Base-by-base conservation (phyloP, 768 basidiomycete species). In the Zangia roseola region DNA sequence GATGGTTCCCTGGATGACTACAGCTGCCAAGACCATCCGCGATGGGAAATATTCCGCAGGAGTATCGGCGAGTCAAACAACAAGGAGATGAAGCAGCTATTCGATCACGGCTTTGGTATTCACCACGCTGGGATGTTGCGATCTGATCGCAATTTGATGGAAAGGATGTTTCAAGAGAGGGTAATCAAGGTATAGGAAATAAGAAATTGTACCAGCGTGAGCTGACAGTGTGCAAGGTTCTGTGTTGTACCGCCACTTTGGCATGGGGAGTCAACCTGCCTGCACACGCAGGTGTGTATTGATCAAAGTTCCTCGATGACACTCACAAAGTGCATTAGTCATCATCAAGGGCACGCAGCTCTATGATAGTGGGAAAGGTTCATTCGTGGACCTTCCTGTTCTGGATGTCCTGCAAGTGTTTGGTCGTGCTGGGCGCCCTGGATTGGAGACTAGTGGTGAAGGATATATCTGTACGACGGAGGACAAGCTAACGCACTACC, bases 191-290 rank as follows among this genome's bases (percentile, higher is more conserved):
- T 94, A 24, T 47, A 50, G 37, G 54, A 43, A 25, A 40, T 39
- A 13, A 13, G 2, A 16, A 19, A 16, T 43, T 30, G 19, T 43
- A 39, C 24, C 14, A 10, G 12, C 34, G 13, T 13, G 16, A 31
- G 1, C 41, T 53, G 19, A 60, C 43, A 9, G 10, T 13, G 3
- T 40, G 8, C 20, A 58, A 97, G 94, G 94, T 99, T 43, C 74
- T 99, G 16, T 97, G 92, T 68, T 99, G 97, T 73, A 99, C 97
- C 2, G 92, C 97, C 6, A 99, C 97, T 3, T 77, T 99, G 36
- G 97, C 97, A 5, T 99, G 97, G 97, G 97, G 97, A 70, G 97
- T 99, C 57, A 99, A 99, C 68, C 73, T 99, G 54, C 97, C 97
- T 28, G 97, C 97, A 16, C 95, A 98, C 70, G 97, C 97, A 48